Evolutionary conservation across 805 yeast species (phyloP), one percentile per base, ranked within the genome.

Genomic region (Metschnikowia henanensis): DNA sequence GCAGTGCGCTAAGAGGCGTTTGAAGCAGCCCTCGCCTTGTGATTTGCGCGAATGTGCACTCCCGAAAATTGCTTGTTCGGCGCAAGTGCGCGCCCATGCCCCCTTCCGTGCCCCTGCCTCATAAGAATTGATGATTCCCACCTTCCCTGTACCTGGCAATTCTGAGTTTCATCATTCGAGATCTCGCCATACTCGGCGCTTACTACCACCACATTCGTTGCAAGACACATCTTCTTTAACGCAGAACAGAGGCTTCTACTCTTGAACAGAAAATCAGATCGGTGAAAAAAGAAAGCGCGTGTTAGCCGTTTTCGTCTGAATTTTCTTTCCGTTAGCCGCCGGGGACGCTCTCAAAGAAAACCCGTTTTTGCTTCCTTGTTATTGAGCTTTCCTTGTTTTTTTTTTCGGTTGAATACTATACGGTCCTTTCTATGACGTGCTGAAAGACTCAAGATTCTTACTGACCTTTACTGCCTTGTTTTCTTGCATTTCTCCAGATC

Each of bases 51-150:
- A 13, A 17, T 30, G 32, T 30, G 32, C 32, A 30, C 32, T n/a
- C 15, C 18, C 17, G 19, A 30, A 30, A 30, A 30, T 2, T 23
- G 12, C 19, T 29, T 21, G 28, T 15, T 29, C 41, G 23, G 23
- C 39, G 23, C 36, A 32, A 13, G 31, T 20, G 43, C 37, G 32
- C 43, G 31, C 31, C 38, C 32, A 20, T 22, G 30, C 29, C 30
- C 38, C 33, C 38, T 34, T 34, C 34, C 29, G 17, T 34, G 21
- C 38, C 35, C 43, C 37, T 39, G n/a, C 43, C 38, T 40, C 29
- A 16, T 28, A 40, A 34, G 21, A 33, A 15, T 15, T 30, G 13
- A 23, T 22, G 15, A 23, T 26, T 34, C 37, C 35, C 43, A 33
- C 35, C 19, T 17, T 13, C 34, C 22, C 21, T 15, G 28, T 6